Conservation (phyloP, 306 rosid species). For the Vachellia collinsii region DNA sequence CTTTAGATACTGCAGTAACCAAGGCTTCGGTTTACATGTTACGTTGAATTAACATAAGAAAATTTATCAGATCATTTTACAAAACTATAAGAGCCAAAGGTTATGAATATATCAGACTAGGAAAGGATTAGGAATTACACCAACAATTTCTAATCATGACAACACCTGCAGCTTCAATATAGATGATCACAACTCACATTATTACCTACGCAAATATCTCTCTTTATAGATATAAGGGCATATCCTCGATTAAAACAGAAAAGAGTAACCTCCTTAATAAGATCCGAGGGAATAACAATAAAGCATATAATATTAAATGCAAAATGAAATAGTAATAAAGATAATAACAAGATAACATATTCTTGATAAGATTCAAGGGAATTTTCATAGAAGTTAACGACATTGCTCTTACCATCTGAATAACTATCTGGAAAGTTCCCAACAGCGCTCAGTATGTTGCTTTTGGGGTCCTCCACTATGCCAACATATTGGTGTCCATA, state of each 20-base stretch:
- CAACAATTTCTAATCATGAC: neutral
- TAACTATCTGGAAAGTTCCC: constrained; percentile 64
- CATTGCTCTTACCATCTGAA: constrained; percentile 73
- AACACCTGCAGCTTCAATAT: constrained; percentile 4
- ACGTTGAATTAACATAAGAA: neutral
- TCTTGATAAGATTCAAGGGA: constrained; percentile 5
- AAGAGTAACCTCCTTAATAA: neutral
- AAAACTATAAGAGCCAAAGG: neutral
- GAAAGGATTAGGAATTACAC: neutral
- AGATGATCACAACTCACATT: neutral
- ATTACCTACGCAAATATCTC: neutral
- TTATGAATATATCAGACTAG: neutral
- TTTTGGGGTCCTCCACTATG: constrained; percentile 46
- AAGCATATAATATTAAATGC: neutral
- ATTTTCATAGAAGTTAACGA: constrained; percentile 7
- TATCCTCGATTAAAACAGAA: constrained; percentile 12
- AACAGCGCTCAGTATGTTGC: constrained; percentile 55
- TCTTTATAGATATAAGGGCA: neutral
- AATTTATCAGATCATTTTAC: neutral
- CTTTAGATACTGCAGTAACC: neutral
- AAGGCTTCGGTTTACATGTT: neutral
- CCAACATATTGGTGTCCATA: constrained; percentile 63
- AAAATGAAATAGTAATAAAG: neutral
- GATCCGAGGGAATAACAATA: neutral
- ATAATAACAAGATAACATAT: neutral